phyloP scores from a whole-genome alignment of 148 eudicot genomes.

The Spergularia bocconei region DNA sequence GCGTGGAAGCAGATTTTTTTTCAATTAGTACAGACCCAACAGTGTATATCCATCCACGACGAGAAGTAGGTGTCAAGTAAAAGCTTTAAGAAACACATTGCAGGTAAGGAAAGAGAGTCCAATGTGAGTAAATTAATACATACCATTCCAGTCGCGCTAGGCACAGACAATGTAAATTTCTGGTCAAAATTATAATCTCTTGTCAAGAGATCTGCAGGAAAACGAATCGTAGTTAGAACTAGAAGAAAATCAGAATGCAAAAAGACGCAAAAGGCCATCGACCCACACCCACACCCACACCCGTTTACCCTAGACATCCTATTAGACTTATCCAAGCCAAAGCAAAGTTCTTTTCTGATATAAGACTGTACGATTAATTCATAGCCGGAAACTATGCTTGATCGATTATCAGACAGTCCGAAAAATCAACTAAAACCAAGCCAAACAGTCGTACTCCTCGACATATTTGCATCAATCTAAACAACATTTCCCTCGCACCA shows the following conservation, averaged over 20 bases:
- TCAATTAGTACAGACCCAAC: background rate
- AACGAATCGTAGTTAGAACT: background rate
- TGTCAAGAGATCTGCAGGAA: constrained; percentile 72
- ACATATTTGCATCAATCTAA: background rate
- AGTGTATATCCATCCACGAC: background rate
- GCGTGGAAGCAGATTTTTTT: no score
- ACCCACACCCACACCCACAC: background rate
- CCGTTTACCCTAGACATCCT: background rate
- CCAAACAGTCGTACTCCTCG: background rate
- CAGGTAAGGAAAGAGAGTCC: background rate
- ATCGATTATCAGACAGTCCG: background rate
- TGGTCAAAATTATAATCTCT: constrained; percentile 88
- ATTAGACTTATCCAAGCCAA: background rate
- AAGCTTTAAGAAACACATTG: constrained; percentile 4
- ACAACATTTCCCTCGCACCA: background rate
- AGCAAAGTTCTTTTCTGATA: background rate
- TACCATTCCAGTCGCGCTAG: constrained; percentile 82
- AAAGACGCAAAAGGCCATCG: background rate
- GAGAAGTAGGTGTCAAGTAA: background rate
- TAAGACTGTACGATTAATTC: no score
- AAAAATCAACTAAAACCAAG: no score
- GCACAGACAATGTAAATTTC: constrained; percentile 64
- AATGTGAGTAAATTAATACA: constrained; percentile 14
- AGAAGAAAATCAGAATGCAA: background rate
- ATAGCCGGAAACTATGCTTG: background rate